phyloP scores from a whole-genome alignment of 2,329 filamentous ascomycete genomes.

The Eutypa lata region DNA sequence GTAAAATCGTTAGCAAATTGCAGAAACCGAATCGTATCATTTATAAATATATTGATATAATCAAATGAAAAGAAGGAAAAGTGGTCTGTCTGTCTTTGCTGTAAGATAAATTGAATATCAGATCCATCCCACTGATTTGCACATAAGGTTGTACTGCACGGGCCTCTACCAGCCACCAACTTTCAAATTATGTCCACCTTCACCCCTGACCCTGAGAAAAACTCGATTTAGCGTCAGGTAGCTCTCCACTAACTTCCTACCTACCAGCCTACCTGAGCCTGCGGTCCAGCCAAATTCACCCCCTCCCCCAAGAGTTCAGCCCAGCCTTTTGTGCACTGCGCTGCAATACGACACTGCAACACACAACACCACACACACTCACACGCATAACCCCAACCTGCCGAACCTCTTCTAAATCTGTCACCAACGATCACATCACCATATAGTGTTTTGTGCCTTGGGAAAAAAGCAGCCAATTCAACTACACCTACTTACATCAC shows the following conservation, averaged over 20 bases:
- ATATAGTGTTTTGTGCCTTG: not conserved
- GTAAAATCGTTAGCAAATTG: no score
- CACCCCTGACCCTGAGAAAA: not conserved
- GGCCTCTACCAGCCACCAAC: conserved; percentile 1
- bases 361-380: not conserved
- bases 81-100: not conserved
- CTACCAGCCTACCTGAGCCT: no score
- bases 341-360: not conserved
- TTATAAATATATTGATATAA: no score
- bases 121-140: not conserved
- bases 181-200: not conserved
- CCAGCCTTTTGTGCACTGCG: not conserved
- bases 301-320: no score
- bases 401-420: not conserved
- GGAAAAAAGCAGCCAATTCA: not conserved
- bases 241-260: no score
- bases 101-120: not conserved
- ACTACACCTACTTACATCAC: not conserved
- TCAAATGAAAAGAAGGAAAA: no score
- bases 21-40: no score
- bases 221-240: not conserved
- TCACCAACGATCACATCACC: not conserved
- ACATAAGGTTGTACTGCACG: not conserved
- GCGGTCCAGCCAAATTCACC: no score
- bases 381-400: not conserved